These are phyloP conservation scores for Aspergillus heteromorphus DNA, from an alignment of 495 filamentous ascomycete genomes.

Conservation along the genomic window DNA sequence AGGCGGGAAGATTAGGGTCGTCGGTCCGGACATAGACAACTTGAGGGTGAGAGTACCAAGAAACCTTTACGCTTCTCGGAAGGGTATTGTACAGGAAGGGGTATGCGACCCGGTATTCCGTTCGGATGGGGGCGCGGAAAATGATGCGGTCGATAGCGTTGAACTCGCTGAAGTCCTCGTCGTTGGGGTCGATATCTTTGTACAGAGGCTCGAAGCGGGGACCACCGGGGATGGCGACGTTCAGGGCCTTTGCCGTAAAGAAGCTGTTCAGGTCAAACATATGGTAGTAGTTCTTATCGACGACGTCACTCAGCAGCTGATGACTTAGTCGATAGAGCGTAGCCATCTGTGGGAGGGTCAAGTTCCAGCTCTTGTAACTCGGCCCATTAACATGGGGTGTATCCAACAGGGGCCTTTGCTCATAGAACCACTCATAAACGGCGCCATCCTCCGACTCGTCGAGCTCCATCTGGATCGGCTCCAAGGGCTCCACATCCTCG, in stretches of 20 bases:
- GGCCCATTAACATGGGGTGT: slow-evolving; percentile 93
- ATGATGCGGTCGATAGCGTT: slow-evolving; percentile 99
- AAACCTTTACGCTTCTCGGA: slow-evolving; percentile 86
- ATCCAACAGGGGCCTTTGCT: slow-evolving; percentile 86
- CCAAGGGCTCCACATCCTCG: slow-evolving; percentile 94
- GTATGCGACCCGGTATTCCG: slow-evolving; percentile 91
- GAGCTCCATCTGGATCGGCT: slow-evolving; percentile 98
- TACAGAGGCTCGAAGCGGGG: slow-evolving; percentile 97
- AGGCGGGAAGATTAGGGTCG: slow-evolving; percentile 85
- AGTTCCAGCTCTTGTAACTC: slow-evolving; percentile 95
- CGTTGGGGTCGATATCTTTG: slow-evolving; percentile 98
- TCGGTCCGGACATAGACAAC: slow-evolving; percentile 86
- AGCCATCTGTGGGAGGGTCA: slow-evolving; percentile 93
- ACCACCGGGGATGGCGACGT: slow-evolving; percentile 94
- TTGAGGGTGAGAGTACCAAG: slow-evolving; percentile 92
- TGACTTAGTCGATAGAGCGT: slow-evolving; percentile 88
- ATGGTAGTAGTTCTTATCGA: slow-evolving; percentile 96
- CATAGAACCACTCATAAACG: slow-evolving; percentile 96
- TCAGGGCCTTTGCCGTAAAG: slow-evolving; percentile 93
- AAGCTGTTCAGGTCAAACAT: slow-evolving; percentile 97
- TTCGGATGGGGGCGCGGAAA: slow-evolving; percentile 91
- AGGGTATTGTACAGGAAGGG: slow-evolving; percentile 96
- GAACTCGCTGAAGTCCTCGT: slow-evolving; percentile 99
- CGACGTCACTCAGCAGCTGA: slow-evolving; percentile 83
- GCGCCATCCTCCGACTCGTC: slow-evolving; percentile 92